phyloP scores from a whole-genome alignment of 805 yeast species.

The Teunomyces funiuensis region DNA sequence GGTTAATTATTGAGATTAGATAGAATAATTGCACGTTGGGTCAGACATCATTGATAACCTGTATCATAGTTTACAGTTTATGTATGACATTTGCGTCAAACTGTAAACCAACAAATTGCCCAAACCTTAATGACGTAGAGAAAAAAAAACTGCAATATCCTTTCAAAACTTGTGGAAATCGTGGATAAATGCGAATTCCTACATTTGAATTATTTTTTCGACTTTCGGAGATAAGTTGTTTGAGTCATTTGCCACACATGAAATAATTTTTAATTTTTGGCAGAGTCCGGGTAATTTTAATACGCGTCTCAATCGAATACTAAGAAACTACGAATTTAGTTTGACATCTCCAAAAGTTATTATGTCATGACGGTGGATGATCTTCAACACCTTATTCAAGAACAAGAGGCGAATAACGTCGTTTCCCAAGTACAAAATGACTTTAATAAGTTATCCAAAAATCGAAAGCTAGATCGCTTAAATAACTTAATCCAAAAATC shows the following conservation, averaged over 20 bases:
- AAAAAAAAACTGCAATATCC: not conserved
- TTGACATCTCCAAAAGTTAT: too few species aligned
- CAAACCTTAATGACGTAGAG: not conserved
- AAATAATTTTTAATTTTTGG: too few species aligned
- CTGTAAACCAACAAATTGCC: constrained; percentile 2
- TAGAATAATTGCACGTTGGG: constrained; percentile 3
- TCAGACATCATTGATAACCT: constrained; percentile 10
- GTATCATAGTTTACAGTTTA: constrained; percentile 6
- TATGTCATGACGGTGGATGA: constrained; percentile 4
- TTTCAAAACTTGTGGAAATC: not conserved
- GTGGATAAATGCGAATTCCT: not conserved
- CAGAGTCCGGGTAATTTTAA: constrained; percentile 1
- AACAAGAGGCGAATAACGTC: not conserved
- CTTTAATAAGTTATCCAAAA: constrained; percentile 48
- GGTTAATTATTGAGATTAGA: constrained; percentile 1
- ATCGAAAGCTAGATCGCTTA: constrained; percentile 62
- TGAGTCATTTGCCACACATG: too few species aligned
- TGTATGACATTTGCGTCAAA: not conserved
- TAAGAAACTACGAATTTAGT: too few species aligned
- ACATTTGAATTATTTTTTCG: too few species aligned
- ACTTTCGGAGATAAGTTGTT: too few species aligned
- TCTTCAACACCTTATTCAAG: constrained; percentile 3
- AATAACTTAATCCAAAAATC: constrained; percentile 81
- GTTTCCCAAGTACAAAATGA: constrained; percentile 31
- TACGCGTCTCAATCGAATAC: constrained; percentile 2